Base-by-base conservation (phyloP, 2,329 filamentous ascomycete genomes). In the Ceratocystis ficicola region DNA sequence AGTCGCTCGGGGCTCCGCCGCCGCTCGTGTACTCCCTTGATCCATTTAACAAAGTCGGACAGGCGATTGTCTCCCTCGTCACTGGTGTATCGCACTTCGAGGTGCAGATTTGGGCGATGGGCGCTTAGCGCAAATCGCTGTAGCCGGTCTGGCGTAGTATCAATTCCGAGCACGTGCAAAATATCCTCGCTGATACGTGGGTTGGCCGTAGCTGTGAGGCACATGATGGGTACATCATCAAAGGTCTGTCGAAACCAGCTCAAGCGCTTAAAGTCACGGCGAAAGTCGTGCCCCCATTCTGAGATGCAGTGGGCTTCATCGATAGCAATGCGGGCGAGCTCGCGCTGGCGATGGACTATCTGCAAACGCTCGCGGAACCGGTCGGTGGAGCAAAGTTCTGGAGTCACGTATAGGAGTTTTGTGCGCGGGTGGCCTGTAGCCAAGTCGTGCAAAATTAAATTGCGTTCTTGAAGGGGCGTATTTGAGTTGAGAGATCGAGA, bases 221-320 rank as follows among this genome's bases (percentile, higher is more conserved):
- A 95, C 75, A 94, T 96, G 68, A 97, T 88, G 3, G 93, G 92
- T 0, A 96, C 89, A 66, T 88, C 82, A 0, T 91, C 89, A 69
- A 94, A 91, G 5, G 85, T 85, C 62, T 84, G 81, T 70, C 89
- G 87, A 77, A 97, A 94, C 85, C 90, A 96, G 1, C 84, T 86
- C 5, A 97, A 81, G 22, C 87, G 83, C 72, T 94, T 91, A 76
- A 96, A 97, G 66, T 91, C 89, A 44, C 87, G 89, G n/a, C 93
- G 87, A 73, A 97, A 97, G 74, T 97, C 93, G 74, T 97, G 92
- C 1, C 93, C 93, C 93, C 93, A 96, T 85, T 96, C 92, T 28
- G 90, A 95, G 70, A 97, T 95, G 74, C 93, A 97, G 74, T 97
- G 93, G 1, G 93, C 93, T 76, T 97, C 93, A 72, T 97, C 93